phyloP scores from a whole-genome alignment of 75 land plant genomes.

The Chamaecyparis obtusa region DNA sequence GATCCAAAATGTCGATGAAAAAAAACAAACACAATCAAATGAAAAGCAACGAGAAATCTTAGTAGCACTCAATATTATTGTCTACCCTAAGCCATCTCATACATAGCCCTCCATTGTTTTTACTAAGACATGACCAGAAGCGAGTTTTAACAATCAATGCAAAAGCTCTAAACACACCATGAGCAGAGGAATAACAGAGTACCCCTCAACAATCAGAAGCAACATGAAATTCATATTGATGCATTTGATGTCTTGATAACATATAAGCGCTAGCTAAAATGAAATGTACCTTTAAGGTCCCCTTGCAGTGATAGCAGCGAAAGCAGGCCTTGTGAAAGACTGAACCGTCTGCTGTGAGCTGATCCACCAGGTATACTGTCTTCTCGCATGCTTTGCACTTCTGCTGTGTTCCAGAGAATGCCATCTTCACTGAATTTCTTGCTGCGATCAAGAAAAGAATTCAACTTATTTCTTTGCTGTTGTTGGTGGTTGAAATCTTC shows the following conservation, averaged over 20 bases:
- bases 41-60: too few species aligned
- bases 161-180: not conserved
- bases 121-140: not conserved
- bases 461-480: not conserved
- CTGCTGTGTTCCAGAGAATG: conserved; percentile 72
- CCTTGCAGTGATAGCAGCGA: conserved; percentile 77
- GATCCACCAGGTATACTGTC: conserved; percentile 72
- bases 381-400: conserved; percentile 86
- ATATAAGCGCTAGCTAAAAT: not conserved
- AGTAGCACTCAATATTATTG: not conserved
- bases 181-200: not conserved
- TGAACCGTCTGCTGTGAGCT: conserved; percentile 68
- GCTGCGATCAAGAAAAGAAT: not conserved
- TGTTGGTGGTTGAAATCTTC: not conserved
- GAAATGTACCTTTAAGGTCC: conserved; percentile 53
- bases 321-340: conserved; percentile 76
- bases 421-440: conserved; percentile 23
- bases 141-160: not conserved
- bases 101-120: not conserved
- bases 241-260: not conserved
- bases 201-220: not conserved
- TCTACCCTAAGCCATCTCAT: not conserved
- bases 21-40: too few species aligned
- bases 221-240: not conserved
- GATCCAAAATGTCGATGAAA: too few species aligned